Evolutionary conservation across 345 rosid species (phyloP), one percentile per base, ranked within the genome.

Genomic region (Brassica rapa): DNA sequence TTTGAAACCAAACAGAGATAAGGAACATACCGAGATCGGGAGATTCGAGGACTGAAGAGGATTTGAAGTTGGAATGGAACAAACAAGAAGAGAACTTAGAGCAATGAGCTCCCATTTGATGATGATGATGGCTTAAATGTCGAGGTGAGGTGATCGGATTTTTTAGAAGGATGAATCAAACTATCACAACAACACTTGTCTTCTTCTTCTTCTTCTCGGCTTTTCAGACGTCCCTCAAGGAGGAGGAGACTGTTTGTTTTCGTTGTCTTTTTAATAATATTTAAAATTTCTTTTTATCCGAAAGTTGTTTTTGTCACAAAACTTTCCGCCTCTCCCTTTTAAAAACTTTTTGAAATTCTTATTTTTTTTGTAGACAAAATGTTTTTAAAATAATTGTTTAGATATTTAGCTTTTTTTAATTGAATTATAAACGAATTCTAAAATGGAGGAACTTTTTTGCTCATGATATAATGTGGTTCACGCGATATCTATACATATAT

Each of bases 21-120:
- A 59, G 16, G 3, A 19, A 57, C 62, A 24, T 29, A 94, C 98
- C 98, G 63, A 87, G 89, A 85, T 94, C 98, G 68, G 95, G 86
- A 73, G 91, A 84, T 66, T 88, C 81, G 30, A 81, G 77, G 3
- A 72, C 70, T 30, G 83, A 81, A 60, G 81, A 27, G n/a, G 83
- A 71, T 66, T 81, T 75, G 81, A 76, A 71, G 70, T 71, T 33
- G 4, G 83, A 76, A 71, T 67, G 76, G 35, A 81, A 81, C 51
- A 76, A 66, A 68, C 83, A 81, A 62, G 77, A 76, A 16, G 83
- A 75, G 70, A 81, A 60, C 66, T 81, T 81, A 2, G 83, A 81
- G 70, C 83, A 81, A 65, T 80, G 81, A 72, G 62, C 83, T 81
- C 83, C 83, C 83, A 81, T 81, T 57, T 76, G 75, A 35, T 73